Conservation (phyloP, 352 stramenopile genomes). For the Peronosclerospora sorghi region DNA sequence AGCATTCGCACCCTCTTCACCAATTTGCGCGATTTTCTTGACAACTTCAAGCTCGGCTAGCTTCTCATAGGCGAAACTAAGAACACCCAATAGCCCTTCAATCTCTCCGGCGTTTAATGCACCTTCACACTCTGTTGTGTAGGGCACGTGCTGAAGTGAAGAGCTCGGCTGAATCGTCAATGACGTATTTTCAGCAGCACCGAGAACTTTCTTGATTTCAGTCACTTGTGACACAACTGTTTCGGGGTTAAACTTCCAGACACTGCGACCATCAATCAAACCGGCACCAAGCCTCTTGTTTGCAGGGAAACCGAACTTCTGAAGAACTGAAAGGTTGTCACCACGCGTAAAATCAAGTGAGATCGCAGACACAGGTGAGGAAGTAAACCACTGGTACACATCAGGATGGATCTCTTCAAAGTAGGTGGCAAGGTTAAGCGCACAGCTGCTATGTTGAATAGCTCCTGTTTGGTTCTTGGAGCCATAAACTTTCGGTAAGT, state of each 20-base stretch:
- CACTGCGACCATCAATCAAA: conserved; percentile 84
- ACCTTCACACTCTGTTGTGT: conserved; percentile 70
- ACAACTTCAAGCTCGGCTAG: conserved; percentile 79
- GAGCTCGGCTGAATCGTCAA: conserved; percentile 83
- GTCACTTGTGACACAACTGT: conserved; percentile 37
- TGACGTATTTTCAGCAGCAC: conserved; percentile 25
- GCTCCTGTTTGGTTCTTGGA: conserved; percentile 36
- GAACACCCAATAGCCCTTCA: conserved; percentile 54
- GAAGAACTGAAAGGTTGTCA: conserved; percentile 69
- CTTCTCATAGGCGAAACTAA: conserved; percentile 88
- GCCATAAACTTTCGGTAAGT: conserved; percentile 61
- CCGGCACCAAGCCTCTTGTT: conserved; percentile 82
- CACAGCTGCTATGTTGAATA: conserved; percentile 48
- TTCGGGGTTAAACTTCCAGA: conserved; percentile 84
- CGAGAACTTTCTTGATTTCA: conserved; percentile 54
- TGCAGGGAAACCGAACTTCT: conserved; percentile 79
- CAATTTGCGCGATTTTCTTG: conserved; percentile 55
- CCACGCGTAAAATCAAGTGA: conserved; percentile 89
- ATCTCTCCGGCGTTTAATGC: conserved; percentile 62
- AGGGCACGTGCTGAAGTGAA: conserved; percentile 86
- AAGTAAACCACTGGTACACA: conserved; percentile 84
- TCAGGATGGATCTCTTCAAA: conserved; percentile 84
- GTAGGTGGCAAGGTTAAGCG: conserved; percentile 77
- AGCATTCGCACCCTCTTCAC: conserved; percentile 35
- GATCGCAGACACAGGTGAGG: conserved; percentile 62